These are phyloP conservation scores for Sindora glabra DNA, from an alignment of 306 rosid species.

Conservation along the genomic window DNA sequence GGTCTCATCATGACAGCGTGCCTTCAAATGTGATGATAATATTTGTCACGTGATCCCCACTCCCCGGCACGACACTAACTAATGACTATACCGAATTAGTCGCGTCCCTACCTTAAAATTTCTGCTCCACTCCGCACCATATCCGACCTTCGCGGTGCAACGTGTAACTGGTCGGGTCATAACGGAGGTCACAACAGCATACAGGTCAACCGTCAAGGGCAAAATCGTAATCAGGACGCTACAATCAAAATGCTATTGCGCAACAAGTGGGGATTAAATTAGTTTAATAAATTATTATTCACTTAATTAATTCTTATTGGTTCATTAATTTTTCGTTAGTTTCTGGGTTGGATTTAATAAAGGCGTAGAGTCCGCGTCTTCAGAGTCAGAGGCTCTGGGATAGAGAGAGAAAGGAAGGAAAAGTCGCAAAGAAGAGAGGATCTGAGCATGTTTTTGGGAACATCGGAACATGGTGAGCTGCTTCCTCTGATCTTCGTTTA, in stretches of 20 bases:
- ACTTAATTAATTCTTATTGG: slow-evolving; percentile 9
- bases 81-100: background rate
- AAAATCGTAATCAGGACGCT: background rate
- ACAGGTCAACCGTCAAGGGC: slow-evolving; percentile 26
- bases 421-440: background rate
- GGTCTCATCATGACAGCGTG: background rate
- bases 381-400: slow-evolving; percentile 14
- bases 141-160: background rate
- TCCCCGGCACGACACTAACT: background rate
- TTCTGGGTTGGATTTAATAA: slow-evolving; percentile 42
- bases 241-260: no score
- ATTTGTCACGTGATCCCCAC: background rate
- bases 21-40: background rate
- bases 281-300: background rate
- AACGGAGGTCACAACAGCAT: background rate
- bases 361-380: slow-evolving; percentile 34
- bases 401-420: background rate
- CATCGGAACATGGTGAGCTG: slow-evolving; percentile 23
- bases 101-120: background rate
- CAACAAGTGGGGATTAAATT: no score
- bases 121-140: background rate
- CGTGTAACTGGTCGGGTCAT: background rate
- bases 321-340: background rate
- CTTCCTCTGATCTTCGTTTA: slow-evolving; percentile 7
- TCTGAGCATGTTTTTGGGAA: background rate